These are phyloP conservation scores for Emmonsia crescens DNA, from an alignment of 2,329 filamentous ascomycete genomes.

Conservation along the genomic window DNA sequence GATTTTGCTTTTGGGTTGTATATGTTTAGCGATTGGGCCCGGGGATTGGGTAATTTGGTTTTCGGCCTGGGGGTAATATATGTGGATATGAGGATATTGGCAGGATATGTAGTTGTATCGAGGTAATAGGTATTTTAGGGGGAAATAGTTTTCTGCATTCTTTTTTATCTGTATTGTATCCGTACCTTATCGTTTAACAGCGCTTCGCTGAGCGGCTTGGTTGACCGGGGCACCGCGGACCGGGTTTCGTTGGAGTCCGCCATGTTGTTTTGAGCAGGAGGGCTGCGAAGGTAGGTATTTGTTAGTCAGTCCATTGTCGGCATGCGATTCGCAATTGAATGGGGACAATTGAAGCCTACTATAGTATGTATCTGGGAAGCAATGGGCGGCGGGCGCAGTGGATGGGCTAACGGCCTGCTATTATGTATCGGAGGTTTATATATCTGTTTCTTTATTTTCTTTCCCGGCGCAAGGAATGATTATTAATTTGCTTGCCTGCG, in stretches of 20 bases:
- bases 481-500: slow-evolving; percentile 2
- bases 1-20: not conserved
- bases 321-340: not conserved
- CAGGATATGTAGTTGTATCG: not conserved
- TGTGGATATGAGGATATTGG: not conserved
- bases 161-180: not conserved
- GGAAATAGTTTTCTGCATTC: not conserved
- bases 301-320: slow-evolving; percentile 1
- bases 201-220: slow-evolving; percentile 85
- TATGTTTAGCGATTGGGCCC: not conserved
- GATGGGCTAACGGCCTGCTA: not conserved
- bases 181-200: slow-evolving; percentile 97
- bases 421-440: not conserved
- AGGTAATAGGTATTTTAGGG: not conserved
- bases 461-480: not conserved
- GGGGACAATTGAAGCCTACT: not conserved
- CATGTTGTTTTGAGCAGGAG: slow-evolving; percentile 35
- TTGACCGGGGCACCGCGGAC: slow-evolving; percentile 55
- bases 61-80: not conserved
- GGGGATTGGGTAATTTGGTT: not conserved
- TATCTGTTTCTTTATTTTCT: slow-evolving; percentile 4
- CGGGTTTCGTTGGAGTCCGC: slow-evolving; percentile 45
- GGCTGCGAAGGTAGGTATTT: not conserved
- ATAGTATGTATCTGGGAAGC: slow-evolving; percentile 7
- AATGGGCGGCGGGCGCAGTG: slow-evolving; percentile 15